Percentiles rank a stretch among this genome's conserved stretches.
These are phyloP conservation scores for Tolypocladium guangdongense DNA, from an alignment of 2,329 filamentous ascomycete species.

Conservation along the genomic window DNA sequence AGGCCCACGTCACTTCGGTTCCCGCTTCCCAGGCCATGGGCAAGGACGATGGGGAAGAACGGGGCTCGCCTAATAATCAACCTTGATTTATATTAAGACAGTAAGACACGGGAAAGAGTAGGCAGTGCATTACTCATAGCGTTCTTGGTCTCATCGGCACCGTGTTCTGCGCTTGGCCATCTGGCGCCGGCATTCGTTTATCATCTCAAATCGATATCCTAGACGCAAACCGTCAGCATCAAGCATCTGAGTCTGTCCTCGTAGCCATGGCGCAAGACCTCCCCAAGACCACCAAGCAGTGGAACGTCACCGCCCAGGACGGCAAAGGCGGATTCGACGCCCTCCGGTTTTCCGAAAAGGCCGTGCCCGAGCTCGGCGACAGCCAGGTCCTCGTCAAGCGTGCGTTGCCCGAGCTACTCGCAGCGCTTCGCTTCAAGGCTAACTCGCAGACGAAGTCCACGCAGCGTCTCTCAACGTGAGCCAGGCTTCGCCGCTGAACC, in stretches of 20 bases:
- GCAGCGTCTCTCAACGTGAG: slow-evolving; percentile 39
- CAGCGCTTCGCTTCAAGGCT: not conserved
- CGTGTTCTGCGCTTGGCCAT: too few relatives aligned
- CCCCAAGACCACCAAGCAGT: slow-evolving; percentile 39
- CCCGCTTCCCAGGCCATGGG: too few relatives aligned
- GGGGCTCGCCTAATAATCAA: not conserved
- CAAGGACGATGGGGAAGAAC: too few relatives aligned
- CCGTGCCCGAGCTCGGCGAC: slow-evolving; percentile 53
- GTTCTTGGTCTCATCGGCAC: not conserved
- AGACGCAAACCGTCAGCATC: not conserved
- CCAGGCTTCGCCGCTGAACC: not conserved
- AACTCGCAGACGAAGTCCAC: slow-evolving; percentile 22
- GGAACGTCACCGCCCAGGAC: slow-evolving; percentile 32
- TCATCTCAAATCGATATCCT: too few relatives aligned
- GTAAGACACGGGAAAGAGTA: not conserved
- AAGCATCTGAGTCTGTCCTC: not conserved
- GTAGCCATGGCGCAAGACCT: slow-evolving; percentile 14
- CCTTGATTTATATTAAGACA: not conserved
- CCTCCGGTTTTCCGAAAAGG: slow-evolving; percentile 43
- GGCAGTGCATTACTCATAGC: not conserved
- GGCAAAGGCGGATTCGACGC: slow-evolving; percentile 45
- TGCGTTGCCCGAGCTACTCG: slow-evolving; percentile 7
- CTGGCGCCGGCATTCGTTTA: not conserved
- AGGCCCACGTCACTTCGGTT: too few relatives aligned
- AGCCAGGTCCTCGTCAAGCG: slow-evolving; percentile 60